Evolutionary conservation across 2,329 filamentous ascomycete genomes (phyloP).

Genomic region (Colletotrichum sp.): DNA sequence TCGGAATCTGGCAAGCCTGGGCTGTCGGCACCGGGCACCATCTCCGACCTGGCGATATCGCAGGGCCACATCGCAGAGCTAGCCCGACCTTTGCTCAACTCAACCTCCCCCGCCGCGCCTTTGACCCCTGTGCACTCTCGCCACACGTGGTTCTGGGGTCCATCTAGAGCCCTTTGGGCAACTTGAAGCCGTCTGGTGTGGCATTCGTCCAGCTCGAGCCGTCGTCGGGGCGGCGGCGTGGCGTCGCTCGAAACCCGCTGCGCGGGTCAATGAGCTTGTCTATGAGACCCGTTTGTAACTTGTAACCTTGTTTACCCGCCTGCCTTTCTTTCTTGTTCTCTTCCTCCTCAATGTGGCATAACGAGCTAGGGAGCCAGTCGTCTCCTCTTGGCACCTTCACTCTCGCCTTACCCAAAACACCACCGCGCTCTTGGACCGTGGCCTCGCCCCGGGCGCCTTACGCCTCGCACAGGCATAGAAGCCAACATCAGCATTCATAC

Average conservation of each 20-base stretch:
- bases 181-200: neutral
- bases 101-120: neutral
- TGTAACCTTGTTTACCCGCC: neutral
- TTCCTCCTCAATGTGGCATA: neutral
- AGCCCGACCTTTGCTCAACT: neutral
- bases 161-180: neutral
- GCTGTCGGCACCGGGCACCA: neutral
- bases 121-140: neutral
- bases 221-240: constrained; percentile 8
- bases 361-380: neutral
- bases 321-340: neutral
- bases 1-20: neutral
- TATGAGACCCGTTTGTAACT: constrained; percentile 3
- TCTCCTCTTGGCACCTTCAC: neutral
- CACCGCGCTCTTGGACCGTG: neutral
- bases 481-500: neutral
- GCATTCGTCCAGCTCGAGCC: neutral
- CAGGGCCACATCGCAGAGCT: neutral
- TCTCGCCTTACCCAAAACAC: neutral
- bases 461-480: neutral
- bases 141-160: constrained; percentile 12
- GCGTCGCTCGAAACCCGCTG: constrained; percentile 18
- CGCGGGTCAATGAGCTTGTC: constrained; percentile 5
- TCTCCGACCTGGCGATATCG: neutral
- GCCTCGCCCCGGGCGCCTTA: neutral